Evolutionary conservation across 352 stramenopile genomes (phyloP).

Genomic region (Phytopythium aichiense): DNA sequence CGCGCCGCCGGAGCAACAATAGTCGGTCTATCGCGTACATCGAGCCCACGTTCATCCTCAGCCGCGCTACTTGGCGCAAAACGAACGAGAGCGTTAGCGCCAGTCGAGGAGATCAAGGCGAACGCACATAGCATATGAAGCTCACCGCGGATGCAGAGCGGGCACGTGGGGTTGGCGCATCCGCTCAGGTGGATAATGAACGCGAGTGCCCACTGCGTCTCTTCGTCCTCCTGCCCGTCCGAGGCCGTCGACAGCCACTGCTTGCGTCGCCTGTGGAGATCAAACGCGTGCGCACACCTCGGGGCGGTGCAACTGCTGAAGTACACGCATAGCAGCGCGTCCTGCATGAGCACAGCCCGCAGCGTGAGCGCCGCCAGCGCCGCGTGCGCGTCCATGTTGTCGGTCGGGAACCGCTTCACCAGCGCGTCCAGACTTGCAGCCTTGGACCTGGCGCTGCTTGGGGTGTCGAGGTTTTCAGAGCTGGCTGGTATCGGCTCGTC

Average conservation of each 20-base stretch:
- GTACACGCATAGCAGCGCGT: conserved; percentile 34
- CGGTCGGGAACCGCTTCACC: conserved; percentile 26
- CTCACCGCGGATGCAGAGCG: conserved; percentile 32
- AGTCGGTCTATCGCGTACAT: background rate
- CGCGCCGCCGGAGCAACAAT: background rate
- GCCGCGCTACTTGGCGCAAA: background rate
- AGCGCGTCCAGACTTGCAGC: conserved; percentile 22
- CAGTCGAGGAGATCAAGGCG: too few species aligned
- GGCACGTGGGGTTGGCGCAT: conserved; percentile 25
- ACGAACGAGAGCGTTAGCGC: background rate
- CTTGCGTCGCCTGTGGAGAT: conserved; percentile 37
- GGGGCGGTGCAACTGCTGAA: conserved; percentile 26
- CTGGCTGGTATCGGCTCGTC: background rate
- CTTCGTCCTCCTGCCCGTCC: background rate
- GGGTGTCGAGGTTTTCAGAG: background rate
- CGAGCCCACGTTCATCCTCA: background rate
- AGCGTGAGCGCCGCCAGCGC: conserved; percentile 24
- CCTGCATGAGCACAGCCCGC: conserved; percentile 26
- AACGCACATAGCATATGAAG: too few species aligned
- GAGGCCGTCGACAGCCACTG: background rate
- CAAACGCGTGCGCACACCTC: conserved; percentile 17
- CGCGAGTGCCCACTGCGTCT: conserved; percentile 15
- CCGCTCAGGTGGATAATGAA: conserved; percentile 22
- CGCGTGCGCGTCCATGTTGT: conserved; percentile 16
- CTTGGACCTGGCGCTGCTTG: conserved; percentile 2